Percentiles rank a stretch among this genome's conserved stretches.
These are phyloP conservation scores for Cylindrodendrum hubeiense DNA, from an alignment of 2,329 filamentous ascomycete genomes.

Conservation along the genomic window DNA sequence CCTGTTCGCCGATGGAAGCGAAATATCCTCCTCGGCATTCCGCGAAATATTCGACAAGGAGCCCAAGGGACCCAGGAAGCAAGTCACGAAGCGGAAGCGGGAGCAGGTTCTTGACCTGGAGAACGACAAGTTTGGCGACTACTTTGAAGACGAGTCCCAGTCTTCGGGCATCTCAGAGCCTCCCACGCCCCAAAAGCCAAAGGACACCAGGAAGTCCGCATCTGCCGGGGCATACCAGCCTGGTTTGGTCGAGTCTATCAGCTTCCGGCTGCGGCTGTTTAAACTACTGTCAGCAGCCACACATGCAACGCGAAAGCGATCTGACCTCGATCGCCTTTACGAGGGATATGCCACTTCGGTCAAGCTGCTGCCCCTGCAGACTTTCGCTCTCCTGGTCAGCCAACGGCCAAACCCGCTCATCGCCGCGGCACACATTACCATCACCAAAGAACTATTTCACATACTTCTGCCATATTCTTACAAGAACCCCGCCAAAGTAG, in stretches of 20 bases:
- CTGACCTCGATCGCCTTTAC: conserved; percentile 67
- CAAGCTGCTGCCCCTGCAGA: conserved; percentile 67
- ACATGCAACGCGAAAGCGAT: conserved; percentile 58
- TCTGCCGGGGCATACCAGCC: conserved; percentile 39
- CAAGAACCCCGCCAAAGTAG: conserved; percentile 56
- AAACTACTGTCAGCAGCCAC: conserved; percentile 63
- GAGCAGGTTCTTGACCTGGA: conserved; percentile 66
- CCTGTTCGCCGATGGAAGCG: conserved; percentile 74
- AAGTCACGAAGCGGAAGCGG: conserved; percentile 63
- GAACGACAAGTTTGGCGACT: conserved; percentile 71
- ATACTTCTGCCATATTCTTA: conserved; percentile 57
- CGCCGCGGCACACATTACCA: conserved; percentile 55
- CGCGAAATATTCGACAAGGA: conserved; percentile 78
- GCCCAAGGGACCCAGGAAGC: conserved; percentile 54
- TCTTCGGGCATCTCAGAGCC: conserved; percentile 61
- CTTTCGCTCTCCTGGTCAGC: conserved; percentile 67
- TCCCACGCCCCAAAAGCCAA: conserved; percentile 57
- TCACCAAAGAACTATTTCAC: conserved; percentile 60
- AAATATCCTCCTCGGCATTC: conserved; percentile 66
- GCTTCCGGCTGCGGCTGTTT: conserved; percentile 73
- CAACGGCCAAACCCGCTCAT: conserved; percentile 52
- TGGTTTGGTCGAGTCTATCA: conserved; percentile 65
- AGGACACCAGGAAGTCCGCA: conserved; percentile 36
- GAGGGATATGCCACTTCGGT: conserved; percentile 69
- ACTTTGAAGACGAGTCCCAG: conserved; percentile 68